Evolutionary conservation across 2,329 filamentous ascomycete species (phyloP), one percentile per base, ranked within the genome.

Genomic region (Incumbomyces lentus): DNA sequence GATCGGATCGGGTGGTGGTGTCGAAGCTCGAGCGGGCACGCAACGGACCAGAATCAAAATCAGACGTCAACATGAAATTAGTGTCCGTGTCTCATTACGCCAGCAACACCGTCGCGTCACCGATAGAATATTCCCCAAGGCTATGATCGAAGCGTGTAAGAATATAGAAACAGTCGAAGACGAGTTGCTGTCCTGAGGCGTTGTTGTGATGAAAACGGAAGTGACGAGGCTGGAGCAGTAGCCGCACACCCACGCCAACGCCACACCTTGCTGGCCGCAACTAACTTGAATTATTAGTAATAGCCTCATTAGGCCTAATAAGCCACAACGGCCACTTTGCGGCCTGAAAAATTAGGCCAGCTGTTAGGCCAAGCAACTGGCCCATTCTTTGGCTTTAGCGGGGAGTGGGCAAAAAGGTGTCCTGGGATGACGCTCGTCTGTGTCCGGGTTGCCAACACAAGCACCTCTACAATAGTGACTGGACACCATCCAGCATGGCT

Each of bases 401-500:
- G 22, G 22, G 22, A 26, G 3, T 32, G 22, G 17, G 13, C 40
- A 32, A n/a, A 12, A 13, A n/a, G n/a, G n/a, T n/a, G n/a, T n/a
- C 13, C 6, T 22, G 18, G 12, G 19, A 26, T n/a, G 6, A 12
- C 29, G 16, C 38, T 40, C 17, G 26, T 13, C 26, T 3, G 17
- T 18, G 6, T 26, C 11, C 5, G 2, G 33, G 22, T 14, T 44
- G 17, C 12, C 10, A 14, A 16, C 12, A 13, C 8, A 26, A 26
- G 5, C 22, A 26, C 22, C 22, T 5, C 22, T 26, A 26, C 22
- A 8, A 26, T 26, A 4, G 4, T 26, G 22, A 26, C 8, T 26
- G 8, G 22, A 26, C 22, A 22, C 16, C 22, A 22, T 10, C 34
- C n/a, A 40, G 5, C 47, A 57, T 57, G 55, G 55, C 55, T 19